Conservation (phyloP, 2,329 filamentous ascomycete genomes). For the Penicillium sp. region DNA sequence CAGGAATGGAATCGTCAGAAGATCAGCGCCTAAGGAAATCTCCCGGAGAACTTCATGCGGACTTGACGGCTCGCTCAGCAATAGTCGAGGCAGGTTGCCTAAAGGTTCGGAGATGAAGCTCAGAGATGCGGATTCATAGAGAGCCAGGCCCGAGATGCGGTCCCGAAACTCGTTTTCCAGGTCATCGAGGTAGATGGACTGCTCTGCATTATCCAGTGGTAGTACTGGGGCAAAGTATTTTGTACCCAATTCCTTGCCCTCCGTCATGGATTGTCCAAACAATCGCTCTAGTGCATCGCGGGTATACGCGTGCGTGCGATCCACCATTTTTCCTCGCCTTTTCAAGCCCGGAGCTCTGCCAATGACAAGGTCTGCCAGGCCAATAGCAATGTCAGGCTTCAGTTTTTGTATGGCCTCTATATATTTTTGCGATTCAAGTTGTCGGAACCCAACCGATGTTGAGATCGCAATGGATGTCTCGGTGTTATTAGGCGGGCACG, state of each 20-base stretch:
- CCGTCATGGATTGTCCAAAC: conserved; percentile 29
- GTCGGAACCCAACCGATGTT: conserved; percentile 79
- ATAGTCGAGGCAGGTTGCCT: conserved; percentile 62
- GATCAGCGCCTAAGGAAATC: conserved; percentile 68
- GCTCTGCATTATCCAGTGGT: conserved; percentile 66
- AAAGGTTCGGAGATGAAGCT: conserved; percentile 60
- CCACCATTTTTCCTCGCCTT: conserved; percentile 73
- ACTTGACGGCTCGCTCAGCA: conserved; percentile 61
- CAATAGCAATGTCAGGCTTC: conserved; percentile 72
- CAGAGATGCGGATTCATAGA: conserved; percentile 69
- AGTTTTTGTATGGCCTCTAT: conserved; percentile 58
- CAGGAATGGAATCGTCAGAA: conserved; percentile 73
- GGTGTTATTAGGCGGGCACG: conserved; percentile 62
- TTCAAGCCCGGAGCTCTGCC: conserved; percentile 59
- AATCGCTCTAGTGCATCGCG: conserved; percentile 56
- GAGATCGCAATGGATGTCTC: conserved; percentile 67
- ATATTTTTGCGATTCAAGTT: conserved; percentile 65
- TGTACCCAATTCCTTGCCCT: conserved; percentile 28
- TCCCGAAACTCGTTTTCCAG: conserved; percentile 59
- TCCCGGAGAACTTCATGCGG: conserved; percentile 75
- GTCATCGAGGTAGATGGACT: conserved; percentile 72
- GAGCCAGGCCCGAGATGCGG: conserved; percentile 61
- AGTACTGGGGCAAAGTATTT: conserved; percentile 63
- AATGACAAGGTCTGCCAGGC: conserved; percentile 66
- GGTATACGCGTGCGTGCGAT: conserved; percentile 78